Evolutionary conservation across 306 rosid species (phyloP), one percentile per base, ranked within the genome.

Genomic region (Malus sieversii): DNA sequence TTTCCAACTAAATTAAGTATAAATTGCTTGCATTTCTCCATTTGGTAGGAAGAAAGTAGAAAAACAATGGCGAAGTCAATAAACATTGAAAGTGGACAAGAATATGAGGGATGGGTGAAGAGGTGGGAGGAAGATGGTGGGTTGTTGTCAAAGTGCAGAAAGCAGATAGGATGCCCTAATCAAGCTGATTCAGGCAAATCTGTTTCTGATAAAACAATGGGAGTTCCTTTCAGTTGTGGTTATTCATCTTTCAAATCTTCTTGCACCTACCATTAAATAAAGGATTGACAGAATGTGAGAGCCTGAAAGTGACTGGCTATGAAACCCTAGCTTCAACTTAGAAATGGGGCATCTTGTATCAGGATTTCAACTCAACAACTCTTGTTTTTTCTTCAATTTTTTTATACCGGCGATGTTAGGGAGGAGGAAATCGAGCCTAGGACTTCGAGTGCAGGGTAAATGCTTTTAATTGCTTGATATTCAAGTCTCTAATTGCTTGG

Each of bases 51-150:
- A 70, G 46, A 13, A 53, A 33, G 48, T n/a, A 11, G 8, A 25
- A 27, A 19, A 14, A 6, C 35, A 62, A 73, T 53, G 40, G 83
- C 20, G 52, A 48, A 73, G 44, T 69, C 57, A n/a, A 14, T 4
- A 32, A 27, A 61, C 20, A 59, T 60, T 60, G 58, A 59, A 23
- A n/a, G 42, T 23, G 19, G 42, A 48, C 61, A 55, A 71, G 8
- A 23, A 25, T 71, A 7, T 19, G 19, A n/a, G 46, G 20, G 40
- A 10, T 51, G 18, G 32, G 45, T 58, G 38, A 22, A 22, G 22
- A 27, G 70, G 46, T 18, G 68, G 77, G 85, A 80, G 70, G 89
- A 80, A 70, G 89, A 55, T 81, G 86, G 60, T 12, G 53, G 23
- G 85, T 80, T 48, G 72, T 63, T 66, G 16, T 90, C 86, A 72